Base-by-base conservation (phyloP, 2,329 filamentous ascomycete genomes). In the Salinomyces thailandicus region DNA sequence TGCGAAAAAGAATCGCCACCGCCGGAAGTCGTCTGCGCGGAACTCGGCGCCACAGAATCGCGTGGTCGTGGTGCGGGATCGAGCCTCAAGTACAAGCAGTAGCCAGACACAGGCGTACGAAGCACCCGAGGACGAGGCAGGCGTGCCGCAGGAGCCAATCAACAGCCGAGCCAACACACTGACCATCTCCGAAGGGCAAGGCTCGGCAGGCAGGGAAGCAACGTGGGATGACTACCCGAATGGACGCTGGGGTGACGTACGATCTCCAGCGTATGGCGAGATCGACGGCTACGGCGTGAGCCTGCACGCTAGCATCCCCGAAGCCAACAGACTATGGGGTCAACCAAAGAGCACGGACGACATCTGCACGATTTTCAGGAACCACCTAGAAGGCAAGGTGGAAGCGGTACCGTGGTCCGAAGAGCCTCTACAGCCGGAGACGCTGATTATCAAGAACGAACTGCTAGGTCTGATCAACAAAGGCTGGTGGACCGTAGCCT, bases 151-250 rank as follows among this genome's bases (percentile, higher is more conserved):
- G 2, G 78, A 78, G 48, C 75, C 50, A 37, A 64, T 89, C 52
- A 87, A 89, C 57, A 56, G 53, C 20, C 75, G 87, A 35, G 80
- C 81, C 38, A 89, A 87, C 58, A 91, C 85, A 1, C 72, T 96
- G 7, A 85, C 87, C 18, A 95, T 95, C 39, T 94, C 87, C 0
- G 89, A 96, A 63, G 89, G 91, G 5, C 82, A 94, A 53, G 91
- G 89, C 16, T 73, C 82, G 3, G 69, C 95, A 5, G 91, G 89
- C 8, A 75, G 91, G 33, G 89, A 96, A 67, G 91, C 91, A 20
- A 98, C 91, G 1, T 98, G 91, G 91, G 91, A 98, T 53, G 91
- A 98, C 52, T 98, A 86, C 60, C 89, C 89, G 45, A 96, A 96
- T 66, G 91, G 89, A 18, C 77, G 89, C 37, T 96, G 89, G 78